Conservation (phyloP, 192 early-diverging fungal species). For the Coemansia sp. region DNA sequence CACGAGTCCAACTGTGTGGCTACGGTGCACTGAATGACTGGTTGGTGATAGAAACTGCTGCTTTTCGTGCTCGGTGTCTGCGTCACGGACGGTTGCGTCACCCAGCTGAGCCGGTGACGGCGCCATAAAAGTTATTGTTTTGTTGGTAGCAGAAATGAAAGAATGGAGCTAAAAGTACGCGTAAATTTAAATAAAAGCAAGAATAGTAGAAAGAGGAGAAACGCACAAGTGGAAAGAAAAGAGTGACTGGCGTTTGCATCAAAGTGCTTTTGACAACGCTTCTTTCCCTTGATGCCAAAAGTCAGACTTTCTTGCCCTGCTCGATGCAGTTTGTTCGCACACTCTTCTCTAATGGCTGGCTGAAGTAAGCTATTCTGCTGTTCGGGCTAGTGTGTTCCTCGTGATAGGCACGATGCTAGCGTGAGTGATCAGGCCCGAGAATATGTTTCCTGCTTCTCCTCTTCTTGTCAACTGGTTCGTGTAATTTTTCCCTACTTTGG, state of each 20-base stretch:
- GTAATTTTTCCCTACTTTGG: slow-evolving; percentile 3
- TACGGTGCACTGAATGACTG: not conserved
- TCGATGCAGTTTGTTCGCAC: too few relatives aligned
- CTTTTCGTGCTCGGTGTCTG: not conserved
- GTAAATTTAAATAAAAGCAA: not conserved
- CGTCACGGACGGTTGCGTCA: not conserved
- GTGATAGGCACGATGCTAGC: not conserved
- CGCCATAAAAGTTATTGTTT: not conserved
- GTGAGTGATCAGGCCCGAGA: slow-evolving; percentile 1
- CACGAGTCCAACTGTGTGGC: not conserved
- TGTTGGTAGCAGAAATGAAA: not conserved
- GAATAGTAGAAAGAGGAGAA: not conserved
- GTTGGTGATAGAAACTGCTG: not conserved
- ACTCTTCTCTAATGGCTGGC: too few relatives aligned
- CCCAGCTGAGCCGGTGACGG: not conserved
- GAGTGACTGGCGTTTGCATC: not conserved
- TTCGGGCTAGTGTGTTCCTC: not conserved
- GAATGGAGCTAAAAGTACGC: not conserved
- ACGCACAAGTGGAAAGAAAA: not conserved
- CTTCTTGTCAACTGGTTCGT: not conserved
- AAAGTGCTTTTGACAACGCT: not conserved
- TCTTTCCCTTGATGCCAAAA: not conserved
- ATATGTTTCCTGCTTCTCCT: slow-evolving; percentile 2
- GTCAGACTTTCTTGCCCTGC: too few relatives aligned
- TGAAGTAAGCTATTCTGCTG: too few relatives aligned